Conservation (phyloP, 192 early-diverging fungal genomes). For the Gaertneriomyces semiglobifer region DNA sequence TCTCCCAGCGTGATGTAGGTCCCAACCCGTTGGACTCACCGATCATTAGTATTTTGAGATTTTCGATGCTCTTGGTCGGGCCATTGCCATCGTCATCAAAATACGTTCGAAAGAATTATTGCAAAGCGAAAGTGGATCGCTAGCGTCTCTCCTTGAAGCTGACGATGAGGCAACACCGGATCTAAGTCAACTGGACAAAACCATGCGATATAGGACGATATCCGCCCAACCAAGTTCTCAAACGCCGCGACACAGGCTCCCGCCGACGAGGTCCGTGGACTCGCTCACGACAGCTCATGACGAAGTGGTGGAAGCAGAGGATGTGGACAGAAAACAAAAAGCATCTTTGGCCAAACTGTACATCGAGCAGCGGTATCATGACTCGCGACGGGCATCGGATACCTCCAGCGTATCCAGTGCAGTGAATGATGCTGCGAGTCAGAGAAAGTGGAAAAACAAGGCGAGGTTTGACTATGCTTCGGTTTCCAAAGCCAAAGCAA, state of each 20-base stretch:
- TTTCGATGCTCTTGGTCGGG: slow-evolving; percentile 31
- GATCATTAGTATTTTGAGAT: slow-evolving; percentile 27
- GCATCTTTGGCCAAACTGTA: slow-evolving; percentile 26
- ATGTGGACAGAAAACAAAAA: slow-evolving; percentile 9
- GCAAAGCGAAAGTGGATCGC: not conserved
- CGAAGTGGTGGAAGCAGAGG: not conserved
- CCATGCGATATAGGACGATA: too few species aligned
- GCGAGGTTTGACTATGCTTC: slow-evolving; percentile 23
- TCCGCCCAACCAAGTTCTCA: not conserved
- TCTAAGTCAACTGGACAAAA: too few species aligned
- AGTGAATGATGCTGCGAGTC: not conserved
- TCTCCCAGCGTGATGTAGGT: not conserved
- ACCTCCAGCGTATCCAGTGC: not conserved
- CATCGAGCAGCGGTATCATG: slow-evolving; percentile 26
- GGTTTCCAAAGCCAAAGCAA: slow-evolving; percentile 2
- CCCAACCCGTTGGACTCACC: not conserved
- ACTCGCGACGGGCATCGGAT: not conserved
- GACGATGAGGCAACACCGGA: not conserved
- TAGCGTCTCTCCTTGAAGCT: not conserved
- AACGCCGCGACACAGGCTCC: not conserved
- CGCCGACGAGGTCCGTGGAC: not conserved
- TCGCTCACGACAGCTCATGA: not conserved
- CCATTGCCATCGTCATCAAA: slow-evolving; percentile 32
- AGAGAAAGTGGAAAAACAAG: slow-evolving; percentile 23
- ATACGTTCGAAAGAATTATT: slow-evolving; percentile 15